Conservation (phyloP, 768 basidiomycete species). For the Phaeolepiota aurea region DNA sequence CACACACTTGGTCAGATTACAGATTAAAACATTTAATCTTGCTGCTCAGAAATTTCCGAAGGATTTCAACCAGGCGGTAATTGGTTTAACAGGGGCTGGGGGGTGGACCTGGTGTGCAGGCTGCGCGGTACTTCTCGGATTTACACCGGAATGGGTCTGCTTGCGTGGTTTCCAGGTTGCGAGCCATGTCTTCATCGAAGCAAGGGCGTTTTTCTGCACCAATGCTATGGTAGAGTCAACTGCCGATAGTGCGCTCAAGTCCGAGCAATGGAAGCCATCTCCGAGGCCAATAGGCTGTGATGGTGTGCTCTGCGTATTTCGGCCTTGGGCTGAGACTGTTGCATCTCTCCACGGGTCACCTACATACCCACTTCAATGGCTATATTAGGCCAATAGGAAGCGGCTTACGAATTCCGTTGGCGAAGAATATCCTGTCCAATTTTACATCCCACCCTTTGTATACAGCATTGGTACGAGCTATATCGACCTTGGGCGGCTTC, state of each 20-base stretch:
- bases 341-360: conserved; percentile 71
- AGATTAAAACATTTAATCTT: too few relatives aligned
- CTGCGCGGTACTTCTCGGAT: conserved; percentile 9
- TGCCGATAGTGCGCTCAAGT: conserved; percentile 34
- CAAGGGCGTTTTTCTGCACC: conserved; percentile 46
- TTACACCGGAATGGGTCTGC: conserved; percentile 4
- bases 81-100: conserved; percentile 15
- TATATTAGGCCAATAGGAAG: background rate
- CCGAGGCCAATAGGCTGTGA: conserved; percentile 48
- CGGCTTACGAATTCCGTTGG: conserved; percentile 55
- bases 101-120: conserved; percentile 2
- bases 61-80: conserved; percentile 26
- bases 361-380: conserved; percentile 13
- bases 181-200: conserved; percentile 51
- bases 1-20: too few relatives aligned
- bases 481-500: conserved; percentile 33
- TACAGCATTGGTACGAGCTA: conserved; percentile 30
- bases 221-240: conserved; percentile 42
- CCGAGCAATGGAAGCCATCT: conserved; percentile 65
- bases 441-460: conserved; percentile 61
- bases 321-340: conserved; percentile 52
- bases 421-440: conserved; percentile 55
- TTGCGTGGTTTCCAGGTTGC: conserved; percentile 15
- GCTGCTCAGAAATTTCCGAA: conserved; percentile 16
- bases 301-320: conserved; percentile 35